phyloP scores from a whole-genome alignment of 2,329 filamentous ascomycete genomes.

The Aspergillus texensis region DNA sequence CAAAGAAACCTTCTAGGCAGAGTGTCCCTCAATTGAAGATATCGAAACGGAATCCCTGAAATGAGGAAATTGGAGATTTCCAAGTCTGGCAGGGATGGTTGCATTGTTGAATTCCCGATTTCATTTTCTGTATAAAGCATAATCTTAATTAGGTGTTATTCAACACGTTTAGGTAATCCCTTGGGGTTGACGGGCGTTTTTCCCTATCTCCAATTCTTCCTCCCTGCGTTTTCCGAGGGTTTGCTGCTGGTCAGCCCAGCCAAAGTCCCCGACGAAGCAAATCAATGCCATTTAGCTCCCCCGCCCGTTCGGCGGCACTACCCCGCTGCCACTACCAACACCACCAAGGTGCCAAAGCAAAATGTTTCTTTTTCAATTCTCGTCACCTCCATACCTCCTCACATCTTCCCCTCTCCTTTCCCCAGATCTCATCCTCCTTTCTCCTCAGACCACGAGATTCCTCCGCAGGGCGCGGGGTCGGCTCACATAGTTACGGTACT shows the following conservation, averaged over 20 bases:
- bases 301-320: conserved; percentile 25
- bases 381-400: conserved; percentile 21
- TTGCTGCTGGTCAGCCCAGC: conserved; percentile 10
- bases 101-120: not conserved
- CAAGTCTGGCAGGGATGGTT: not conserved
- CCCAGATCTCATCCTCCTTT: conserved; percentile 12
- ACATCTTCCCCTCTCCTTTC: conserved; percentile 17
- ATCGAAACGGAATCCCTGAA: not conserved
- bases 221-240: conserved; percentile 10
- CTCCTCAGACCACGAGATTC: conserved; percentile 14
- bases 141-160: conserved; percentile 8
- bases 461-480: conserved; percentile 20
- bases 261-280: conserved; percentile 19
- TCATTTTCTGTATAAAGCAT: not conserved
- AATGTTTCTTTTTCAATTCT: conserved; percentile 18
- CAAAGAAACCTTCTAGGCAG: not conserved
- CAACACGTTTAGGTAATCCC: conserved; percentile 6
- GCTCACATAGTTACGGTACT: conserved; percentile 20
- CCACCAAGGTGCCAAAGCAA: conserved; percentile 17
- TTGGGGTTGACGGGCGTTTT: not conserved
- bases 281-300: conserved; percentile 33
- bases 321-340: conserved; percentile 24
- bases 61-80: not conserved
- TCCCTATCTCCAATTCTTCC: conserved; percentile 16
- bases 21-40: not conserved